Base-by-base conservation (phyloP, 306 rosid species). In the Gillenia trifoliata region DNA sequence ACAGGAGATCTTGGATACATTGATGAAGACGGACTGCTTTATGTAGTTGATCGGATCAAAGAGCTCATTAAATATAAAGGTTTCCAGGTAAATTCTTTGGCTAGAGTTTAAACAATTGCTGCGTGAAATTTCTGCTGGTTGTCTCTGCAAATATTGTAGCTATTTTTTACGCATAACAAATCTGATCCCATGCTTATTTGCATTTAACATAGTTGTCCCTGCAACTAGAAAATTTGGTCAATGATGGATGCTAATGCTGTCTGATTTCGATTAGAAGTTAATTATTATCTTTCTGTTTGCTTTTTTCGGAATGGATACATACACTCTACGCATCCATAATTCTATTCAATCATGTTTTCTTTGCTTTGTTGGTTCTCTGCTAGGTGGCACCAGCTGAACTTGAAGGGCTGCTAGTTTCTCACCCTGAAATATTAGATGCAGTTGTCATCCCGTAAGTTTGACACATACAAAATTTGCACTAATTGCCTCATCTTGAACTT, bases 331-430 rank as follows among this genome's bases (percentile, higher is more conserved):
- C 76, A 36, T 28, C 34, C 65, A 30, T 66, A 38, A 16, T 63
- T 17, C 38, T 64, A 34, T 26, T 38, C 4, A 64, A 71, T 57
- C 25, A 31, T 60, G 59, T 67, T 23, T 67, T 52, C 36, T 66
- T 75, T 68, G 28, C 11, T 56, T 71, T 40, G 20, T 47, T 73
- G 47, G 26, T 64, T 77, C 43, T 74, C 31, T 70, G 34, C 33
- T 81, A 91, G 97, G 97, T 94, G 81, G 98, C 98, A 5, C 98
- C 98, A 54, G 97, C 98, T 47, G 98, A 91, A 80, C 95, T 94
- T 50, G 98, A 94, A 86, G 97, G 93, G 52, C 85, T 91, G 72
- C 92, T 94, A 41, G 83, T 94, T 79, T 91, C 97, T 83, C 97
- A 94, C 83, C 93, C 97, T 57, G 96, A 91, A 81, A 87, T 94